These are phyloP conservation scores for Pyrenophora teres DNA, from an alignment of 2,329 filamentous ascomycete species.

Conservation along the genomic window DNA sequence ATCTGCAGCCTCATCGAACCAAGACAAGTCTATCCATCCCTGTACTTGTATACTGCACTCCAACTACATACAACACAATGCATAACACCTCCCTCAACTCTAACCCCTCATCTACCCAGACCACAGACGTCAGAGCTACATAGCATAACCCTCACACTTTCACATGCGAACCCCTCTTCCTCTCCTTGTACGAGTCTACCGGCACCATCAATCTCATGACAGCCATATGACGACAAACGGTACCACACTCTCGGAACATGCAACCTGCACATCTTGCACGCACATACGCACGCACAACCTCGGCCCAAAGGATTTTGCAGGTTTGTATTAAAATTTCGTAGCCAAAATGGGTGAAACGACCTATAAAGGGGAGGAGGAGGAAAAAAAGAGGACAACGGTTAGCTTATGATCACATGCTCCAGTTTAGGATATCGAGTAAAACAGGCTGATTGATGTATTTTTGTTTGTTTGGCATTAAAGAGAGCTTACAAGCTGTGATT, in stretches of 20 bases:
- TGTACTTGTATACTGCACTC: no score
- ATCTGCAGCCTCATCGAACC: no score
- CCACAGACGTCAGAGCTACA: no score
- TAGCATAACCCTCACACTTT: neutral
- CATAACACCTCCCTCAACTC: no score
- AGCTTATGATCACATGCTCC: conserved; percentile 18
- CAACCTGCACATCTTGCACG: no score
- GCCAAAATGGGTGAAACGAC: conserved; percentile 18
- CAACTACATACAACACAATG: no score
- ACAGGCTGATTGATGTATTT: neutral
- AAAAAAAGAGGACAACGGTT: neutral
- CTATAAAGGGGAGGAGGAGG: neutral
- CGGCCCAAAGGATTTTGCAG: conserved; percentile 5
- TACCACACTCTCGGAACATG: neutral
- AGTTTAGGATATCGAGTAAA: neutral
- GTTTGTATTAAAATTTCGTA: conserved; percentile 14
- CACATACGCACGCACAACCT: conserved; percentile 1
- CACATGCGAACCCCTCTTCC: conserved; percentile 3
- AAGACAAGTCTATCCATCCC: no score
- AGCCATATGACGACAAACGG: no score
- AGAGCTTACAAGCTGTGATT: conserved; percentile 1
- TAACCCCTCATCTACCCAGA: no score
- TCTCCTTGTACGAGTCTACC: no score
- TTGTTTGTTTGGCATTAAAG: neutral
- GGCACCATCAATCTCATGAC: no score